Base-by-base conservation (phyloP, 129 eudicot genomes). In the Saussurea involucrata region DNA sequence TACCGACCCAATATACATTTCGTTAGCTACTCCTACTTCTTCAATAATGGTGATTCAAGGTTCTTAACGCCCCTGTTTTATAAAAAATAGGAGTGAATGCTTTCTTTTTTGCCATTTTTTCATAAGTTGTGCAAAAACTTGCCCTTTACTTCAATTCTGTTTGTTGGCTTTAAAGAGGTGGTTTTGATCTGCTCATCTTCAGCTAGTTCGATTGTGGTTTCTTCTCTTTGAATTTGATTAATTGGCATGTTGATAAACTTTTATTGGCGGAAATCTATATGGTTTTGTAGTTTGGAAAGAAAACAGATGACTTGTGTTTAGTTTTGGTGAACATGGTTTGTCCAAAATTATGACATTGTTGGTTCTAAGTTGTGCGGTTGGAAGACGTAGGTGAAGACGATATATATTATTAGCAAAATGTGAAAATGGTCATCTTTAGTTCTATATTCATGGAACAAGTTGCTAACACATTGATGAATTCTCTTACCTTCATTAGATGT, bases 401-500 rank as follows among this genome's bases (percentile, higher is more conserved):
- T 36, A 36, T 11, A 36, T 36, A 36, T 0, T 36, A 36, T 46
- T 46, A 4, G 57, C 57, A 46, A 46, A 46, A 46, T 46, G 57
- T n/a, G n/a, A n/a, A n/a, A n/a, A n/a, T n/a, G n/a, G 57, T 13
- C 57, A 46, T 46, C 57, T 46, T 46, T 46, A 46, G 11, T 17
- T 46, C 6, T 46, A 13, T 46, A 46, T 46, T 46, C 57, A 46
- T 3, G 7, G 57, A 36, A 8, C n/a, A n/a, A n/a, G 22, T 53
- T 53, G 24, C 22, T 53, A 17, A 53, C 6, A 6, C 21, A 15
- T 49, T 49, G 60, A 49, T 53, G 61, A 53, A 53, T 53, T n/a
- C 61, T 53, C 24, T 53, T 53, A 53, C 4, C 11, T 25, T 67
- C 29, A n/a, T 83, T 66, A 95, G 98, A 87, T 73, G 91, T 87